Base-by-base conservation (phyloP, 176 grass and related monocot species). In the Aechmea fasciata region DNA sequence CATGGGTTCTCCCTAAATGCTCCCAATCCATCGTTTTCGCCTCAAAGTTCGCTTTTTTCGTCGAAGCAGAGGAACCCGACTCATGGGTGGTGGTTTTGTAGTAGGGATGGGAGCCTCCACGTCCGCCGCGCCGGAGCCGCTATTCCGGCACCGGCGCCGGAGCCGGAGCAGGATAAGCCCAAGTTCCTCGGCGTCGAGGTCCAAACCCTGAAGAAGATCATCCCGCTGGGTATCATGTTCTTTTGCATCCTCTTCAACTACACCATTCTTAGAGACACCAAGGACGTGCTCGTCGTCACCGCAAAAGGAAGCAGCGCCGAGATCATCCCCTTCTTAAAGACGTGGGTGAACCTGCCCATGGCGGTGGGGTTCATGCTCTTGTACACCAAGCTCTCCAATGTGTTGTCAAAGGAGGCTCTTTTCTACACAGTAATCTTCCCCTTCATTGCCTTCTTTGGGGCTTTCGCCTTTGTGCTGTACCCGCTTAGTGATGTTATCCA, bases 191-290 rank as follows among this genome's bases (percentile, higher is more conserved):
- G 94, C 25, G 24, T 97, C 3, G 94, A 97, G 69, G 49, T 79
- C 1, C 13, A 28, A 66, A 93, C 94, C 51, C 75, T 99, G 3
- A 93, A 90, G 80, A 99, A 99, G 86, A 99, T 97, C 47, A 66
- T 92, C 24, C 94, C 89, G 12, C 81, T 99, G 53, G 94, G 94
- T 3, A 50, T 97, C 59, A 99, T 99, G 94, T 99, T 99, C 94
- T 93, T 99, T 81, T 99, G 89, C 67, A 99, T 99, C 73, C 94
- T 93, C 9, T 99, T 99, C 84, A 99, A 99, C 79, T 99, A 93
- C 82, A 99, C 87, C 50, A 99, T 99, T 85, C 87, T 99, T 12
- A 84, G 94, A 22, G 94, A 99, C 76, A 99, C 89, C 28, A 99
- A 99, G 79, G 94, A 97, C 69, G 94, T 92, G 81, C 75, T 97